Evolutionary conservation across 495 filamentous ascomycete genomes (phyloP).

Genomic region (Letharia lupina): DNA sequence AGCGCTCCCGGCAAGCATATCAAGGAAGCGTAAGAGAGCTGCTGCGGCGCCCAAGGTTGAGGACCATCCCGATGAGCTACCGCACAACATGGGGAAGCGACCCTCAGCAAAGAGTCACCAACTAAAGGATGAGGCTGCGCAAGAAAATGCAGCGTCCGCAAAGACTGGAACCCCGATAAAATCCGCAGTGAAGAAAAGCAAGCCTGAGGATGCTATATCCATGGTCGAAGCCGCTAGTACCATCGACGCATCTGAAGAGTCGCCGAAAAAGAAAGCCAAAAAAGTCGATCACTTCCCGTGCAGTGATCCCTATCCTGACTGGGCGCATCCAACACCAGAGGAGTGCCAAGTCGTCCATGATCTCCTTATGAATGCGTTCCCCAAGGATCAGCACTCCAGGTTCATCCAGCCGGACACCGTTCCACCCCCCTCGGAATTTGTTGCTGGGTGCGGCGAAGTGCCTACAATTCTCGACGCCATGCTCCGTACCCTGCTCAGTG

Average conservation of each 20-base stretch:
- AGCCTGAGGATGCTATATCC: slow-evolving; percentile 14
- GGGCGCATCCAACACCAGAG: slow-evolving; percentile 55
- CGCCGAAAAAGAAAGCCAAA: slow-evolving; percentile 19
- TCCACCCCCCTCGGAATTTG: slow-evolving; percentile 65
- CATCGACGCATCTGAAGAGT: slow-evolving; percentile 10
- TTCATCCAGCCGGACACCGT: slow-evolving; percentile 49
- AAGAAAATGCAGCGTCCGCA: not conserved
- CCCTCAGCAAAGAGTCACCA: not conserved
- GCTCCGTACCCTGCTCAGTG: slow-evolving; percentile 71
- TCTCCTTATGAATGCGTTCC: slow-evolving; percentile 52
- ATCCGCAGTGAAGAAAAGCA: slow-evolving; percentile 15
- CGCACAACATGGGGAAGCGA: slow-evolving; percentile 36
- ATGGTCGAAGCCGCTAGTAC: slow-evolving; percentile 10
- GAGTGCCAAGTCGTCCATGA: slow-evolving; percentile 68
- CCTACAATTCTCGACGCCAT: slow-evolving; percentile 86
- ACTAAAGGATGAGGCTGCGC: slow-evolving; percentile 4
- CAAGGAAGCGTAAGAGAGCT: slow-evolving; percentile 25
- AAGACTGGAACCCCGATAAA: not conserved
- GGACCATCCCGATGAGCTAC: slow-evolving; percentile 31
- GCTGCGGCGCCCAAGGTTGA: slow-evolving; percentile 15
- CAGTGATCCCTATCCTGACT: slow-evolving; percentile 59
- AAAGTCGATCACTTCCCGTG: slow-evolving; percentile 37
- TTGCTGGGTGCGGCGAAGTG: slow-evolving; percentile 88
- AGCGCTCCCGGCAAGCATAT: not conserved
- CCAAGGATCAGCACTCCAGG: slow-evolving; percentile 48